Evolutionary conservation across 2,329 filamentous ascomycete genomes (phyloP), one percentile per base, ranked within the genome.

Genomic region (Didymella sp.): DNA sequence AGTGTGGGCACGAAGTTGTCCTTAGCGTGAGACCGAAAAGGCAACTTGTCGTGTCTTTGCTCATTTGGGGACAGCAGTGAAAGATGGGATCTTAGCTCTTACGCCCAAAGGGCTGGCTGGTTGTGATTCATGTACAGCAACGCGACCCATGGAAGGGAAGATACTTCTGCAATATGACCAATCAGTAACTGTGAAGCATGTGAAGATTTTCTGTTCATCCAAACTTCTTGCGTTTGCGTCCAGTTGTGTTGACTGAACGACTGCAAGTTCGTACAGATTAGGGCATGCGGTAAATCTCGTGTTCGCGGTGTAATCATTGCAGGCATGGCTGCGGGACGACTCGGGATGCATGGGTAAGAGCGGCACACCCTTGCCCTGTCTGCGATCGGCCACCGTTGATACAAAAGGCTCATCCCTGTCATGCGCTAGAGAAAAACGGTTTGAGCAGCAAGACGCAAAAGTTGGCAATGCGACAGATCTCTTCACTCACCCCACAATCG

Each of bases 371-470:
- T 63, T 62, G 50, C 60, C 61, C 68, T 66, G 54, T 57, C 62
- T 70, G 67, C 66, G 69, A 74, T 73, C 66, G 67, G 60, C 70
- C 50, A 51, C 70, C 63, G 69, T 68, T 70, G 61, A 58, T 62
- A 61, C 58, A 64, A 63, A 63, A 57, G 52, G 48, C 50, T 22
- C 27, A 74, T 67, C 71, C 72, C 68, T 73, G 72, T 67, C 67
- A 63, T 61, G 67, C 67, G 68, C 63, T 63, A 58, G 57, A 45
- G 54, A 51, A 59, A 63, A 66, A 66, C 60, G 59, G 61, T 56
- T 37, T 38, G 31, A 45, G 37, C 15, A 62, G 49, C 24, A 62
- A 50, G 46, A 58, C 40, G 19, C 42, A 44, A 52, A 35, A 56
- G 44, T 51, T 58, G 30, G 50, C 48, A 31, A 56, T 51, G 35